Evolutionary conservation across 345 rosid species (phyloP).

Genomic region (Salix dunnii): DNA sequence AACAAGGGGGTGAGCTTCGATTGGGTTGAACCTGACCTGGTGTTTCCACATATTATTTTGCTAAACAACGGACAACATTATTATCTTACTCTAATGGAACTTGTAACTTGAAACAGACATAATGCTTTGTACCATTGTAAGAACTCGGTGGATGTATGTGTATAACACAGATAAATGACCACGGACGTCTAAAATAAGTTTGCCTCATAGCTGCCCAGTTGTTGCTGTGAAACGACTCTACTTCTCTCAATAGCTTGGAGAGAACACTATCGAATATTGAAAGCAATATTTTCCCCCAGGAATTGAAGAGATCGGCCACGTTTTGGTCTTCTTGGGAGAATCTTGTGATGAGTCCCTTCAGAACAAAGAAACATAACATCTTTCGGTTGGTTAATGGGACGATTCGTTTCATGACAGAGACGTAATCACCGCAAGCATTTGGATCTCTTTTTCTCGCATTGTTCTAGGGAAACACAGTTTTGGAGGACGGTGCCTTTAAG

Average conservation of each 20-base stretch:
- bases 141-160: background rate
- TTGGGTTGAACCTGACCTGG: background rate
- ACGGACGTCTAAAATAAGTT: constrained; percentile 6
- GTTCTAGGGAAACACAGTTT: constrained; percentile 19
- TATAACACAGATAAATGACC: constrained; percentile 12
- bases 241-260: constrained; percentile 2
- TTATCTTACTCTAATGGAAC: background rate
- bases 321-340: constrained; percentile 1
- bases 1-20: background rate
- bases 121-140: background rate
- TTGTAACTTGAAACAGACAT: background rate
- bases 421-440: constrained; percentile 8
- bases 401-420: constrained; percentile 10
- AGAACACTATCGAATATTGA: constrained; percentile 3
- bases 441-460: background rate
- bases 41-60: background rate
- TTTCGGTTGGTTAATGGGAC: constrained; percentile 13
- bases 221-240: background rate
- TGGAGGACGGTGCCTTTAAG: background rate
- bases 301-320: constrained; percentile 9
- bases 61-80: background rate
- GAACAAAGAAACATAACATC: constrained; percentile 6
- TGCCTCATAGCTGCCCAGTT: constrained; percentile 1
- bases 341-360: constrained; percentile 10
- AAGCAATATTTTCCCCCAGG: background rate